phyloP scores from a whole-genome alignment of 2,329 filamentous ascomycete genomes.

The Colletotrichum higginsianum region DNA sequence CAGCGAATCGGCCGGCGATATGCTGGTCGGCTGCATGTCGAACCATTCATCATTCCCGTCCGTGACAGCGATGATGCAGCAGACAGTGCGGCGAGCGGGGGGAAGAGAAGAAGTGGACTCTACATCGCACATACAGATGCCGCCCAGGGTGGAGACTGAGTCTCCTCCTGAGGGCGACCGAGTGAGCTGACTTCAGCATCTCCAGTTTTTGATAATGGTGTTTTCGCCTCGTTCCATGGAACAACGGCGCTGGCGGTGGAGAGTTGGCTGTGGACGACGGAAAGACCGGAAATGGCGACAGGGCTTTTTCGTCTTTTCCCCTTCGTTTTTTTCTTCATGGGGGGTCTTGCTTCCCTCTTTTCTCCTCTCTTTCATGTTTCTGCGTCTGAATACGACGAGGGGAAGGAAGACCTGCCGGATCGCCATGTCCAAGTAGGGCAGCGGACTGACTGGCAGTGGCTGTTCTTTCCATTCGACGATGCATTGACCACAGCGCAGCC shows the following conservation, averaged over 20 bases:
- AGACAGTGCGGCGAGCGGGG: neutral
- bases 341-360: conserved; percentile 5
- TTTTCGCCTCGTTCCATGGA: neutral
- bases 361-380: neutral
- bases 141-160: neutral
- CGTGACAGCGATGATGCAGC: conserved; percentile 23
- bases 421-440: no score
- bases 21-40: conserved; percentile 34
- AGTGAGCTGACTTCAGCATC: conserved; percentile 21
- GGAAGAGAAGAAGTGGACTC: neutral
- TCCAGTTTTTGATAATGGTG: neutral
- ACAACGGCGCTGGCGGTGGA: neutral
- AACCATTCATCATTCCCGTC: conserved; percentile 26
- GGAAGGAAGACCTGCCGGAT: neutral
- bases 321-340: neutral
- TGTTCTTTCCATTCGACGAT: neutral
- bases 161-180: neutral
- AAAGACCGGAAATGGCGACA: conserved; percentile 26
- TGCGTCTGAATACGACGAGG: conserved; percentile 4
- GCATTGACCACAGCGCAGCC: neutral
- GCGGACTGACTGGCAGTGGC: no score
- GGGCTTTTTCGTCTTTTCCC: neutral
- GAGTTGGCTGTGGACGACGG: conserved; percentile 12
- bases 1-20: conserved; percentile 22
- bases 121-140: neutral